Percentiles rank a stretch among this genome's conserved stretches.
These are phyloP conservation scores for Hirsutella minnesotensis DNA, from an alignment of 2,329 filamentous ascomycete species.

Conservation along the genomic window DNA sequence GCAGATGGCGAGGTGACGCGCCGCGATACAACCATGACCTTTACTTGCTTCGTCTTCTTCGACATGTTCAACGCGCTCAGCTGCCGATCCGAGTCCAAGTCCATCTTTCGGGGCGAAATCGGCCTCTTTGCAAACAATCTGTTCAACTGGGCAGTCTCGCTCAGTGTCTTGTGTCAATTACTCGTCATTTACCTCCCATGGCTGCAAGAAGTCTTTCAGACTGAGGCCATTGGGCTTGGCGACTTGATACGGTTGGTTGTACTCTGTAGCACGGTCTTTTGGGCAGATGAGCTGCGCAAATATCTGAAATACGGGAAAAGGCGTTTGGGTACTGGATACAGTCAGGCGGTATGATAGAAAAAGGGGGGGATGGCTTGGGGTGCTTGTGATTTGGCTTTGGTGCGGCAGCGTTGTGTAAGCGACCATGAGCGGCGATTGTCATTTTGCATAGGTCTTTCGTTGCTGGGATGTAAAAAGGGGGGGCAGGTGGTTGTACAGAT, in stretches of 20 bases:
- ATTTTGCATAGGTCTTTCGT: neutral
- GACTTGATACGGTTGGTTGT: conserved; percentile 64
- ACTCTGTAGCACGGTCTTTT: conserved; percentile 84
- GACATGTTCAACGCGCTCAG: conserved; percentile 99
- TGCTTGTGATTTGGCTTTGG: neutral
- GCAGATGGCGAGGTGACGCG: conserved; percentile 72
- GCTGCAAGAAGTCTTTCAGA: conserved; percentile 91
- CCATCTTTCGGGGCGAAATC: conserved; percentile 74
- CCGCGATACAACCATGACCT: conserved; percentile 97
- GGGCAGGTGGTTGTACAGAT: neutral
- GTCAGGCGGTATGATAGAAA: conserved; percentile 43
- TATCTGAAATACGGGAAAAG: conserved; percentile 52
- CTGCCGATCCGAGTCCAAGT: conserved; percentile 86
- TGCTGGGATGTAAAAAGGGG: neutral
- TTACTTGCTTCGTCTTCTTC: conserved; percentile 96
- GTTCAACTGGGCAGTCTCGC: conserved; percentile 90
- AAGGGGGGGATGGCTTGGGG: neutral
- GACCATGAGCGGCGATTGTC: neutral
- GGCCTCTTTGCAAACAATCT: conserved; percentile 76
- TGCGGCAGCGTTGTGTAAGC: neutral
- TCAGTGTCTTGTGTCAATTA: conserved; percentile 74
- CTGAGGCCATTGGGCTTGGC: conserved; percentile 63
- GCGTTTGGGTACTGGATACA: conserved; percentile 49
- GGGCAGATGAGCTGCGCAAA: conserved; percentile 86
- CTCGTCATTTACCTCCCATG: conserved; percentile 92